Evolutionary conservation across 2,329 filamentous ascomycete species (phyloP).

Genomic region (Scedosporium dehoogii): DNA sequence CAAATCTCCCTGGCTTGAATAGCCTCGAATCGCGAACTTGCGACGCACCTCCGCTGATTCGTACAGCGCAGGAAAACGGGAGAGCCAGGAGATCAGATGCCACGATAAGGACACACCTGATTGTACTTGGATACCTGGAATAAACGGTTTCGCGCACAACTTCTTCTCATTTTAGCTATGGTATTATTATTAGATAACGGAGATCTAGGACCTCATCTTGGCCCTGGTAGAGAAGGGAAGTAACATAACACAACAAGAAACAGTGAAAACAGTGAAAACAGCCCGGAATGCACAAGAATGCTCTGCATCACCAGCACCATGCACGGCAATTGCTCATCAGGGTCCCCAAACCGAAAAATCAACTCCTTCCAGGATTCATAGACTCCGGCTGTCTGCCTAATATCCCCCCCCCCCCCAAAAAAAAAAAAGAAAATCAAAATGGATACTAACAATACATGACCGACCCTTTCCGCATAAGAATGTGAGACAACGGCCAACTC

Average conservation of each 20-base stretch:
- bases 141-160: not conserved
- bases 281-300: not conserved
- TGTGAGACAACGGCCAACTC: not conserved
- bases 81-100: not conserved
- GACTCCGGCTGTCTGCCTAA: not conserved
- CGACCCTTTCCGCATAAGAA: not conserved
- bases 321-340: not conserved
- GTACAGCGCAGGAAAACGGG: not conserved
- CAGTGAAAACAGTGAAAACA: no score
- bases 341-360: not conserved
- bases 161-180: no score
- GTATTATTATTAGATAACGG: no score
- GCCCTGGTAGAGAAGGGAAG: no score
- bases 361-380: not conserved
- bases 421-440: not conserved
- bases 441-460: not conserved
- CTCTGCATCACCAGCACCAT: not conserved
- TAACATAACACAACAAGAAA: no score
- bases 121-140: no score
- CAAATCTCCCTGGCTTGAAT: not conserved
- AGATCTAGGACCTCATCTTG: no score
- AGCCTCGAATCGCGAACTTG: not conserved
- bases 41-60: not conserved
- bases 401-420: not conserved
- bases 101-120: not conserved